phyloP scores from a whole-genome alignment of 768 basidiomycete genomes.

The Boletus pseudo-olivaceus region DNA sequence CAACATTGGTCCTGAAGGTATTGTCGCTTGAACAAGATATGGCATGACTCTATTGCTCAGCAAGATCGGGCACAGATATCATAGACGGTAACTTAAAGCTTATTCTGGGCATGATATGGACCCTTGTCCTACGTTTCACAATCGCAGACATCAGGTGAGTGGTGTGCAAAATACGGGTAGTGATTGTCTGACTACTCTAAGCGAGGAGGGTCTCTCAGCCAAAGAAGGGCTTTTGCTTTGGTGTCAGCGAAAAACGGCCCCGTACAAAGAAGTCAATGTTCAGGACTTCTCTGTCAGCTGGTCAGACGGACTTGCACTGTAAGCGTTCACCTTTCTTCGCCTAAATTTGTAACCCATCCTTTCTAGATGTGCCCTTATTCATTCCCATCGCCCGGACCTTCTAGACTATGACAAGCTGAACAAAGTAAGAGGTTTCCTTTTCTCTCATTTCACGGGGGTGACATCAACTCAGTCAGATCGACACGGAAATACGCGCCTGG shows the following conservation, averaged over 20 bases:
- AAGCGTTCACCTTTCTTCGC: slow-evolving; percentile 28
- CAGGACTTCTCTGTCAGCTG: slow-evolving; percentile 92
- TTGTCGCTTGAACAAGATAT: slow-evolving; percentile 1
- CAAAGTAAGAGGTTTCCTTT: slow-evolving; percentile 50
- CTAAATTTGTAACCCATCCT: slow-evolving; percentile 6
- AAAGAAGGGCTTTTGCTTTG: slow-evolving; percentile 96
- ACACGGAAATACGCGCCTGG: slow-evolving; percentile 79
- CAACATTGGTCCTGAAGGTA: slow-evolving; percentile 96
- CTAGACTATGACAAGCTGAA: slow-evolving; percentile 84
- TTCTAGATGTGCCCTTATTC: slow-evolving; percentile 90
- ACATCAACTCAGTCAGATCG: slow-evolving; percentile 55
- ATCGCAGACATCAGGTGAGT: slow-evolving; percentile 96
- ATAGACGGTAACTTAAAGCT: slow-evolving; percentile 99
- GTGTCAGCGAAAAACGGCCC: slow-evolving; percentile 95
- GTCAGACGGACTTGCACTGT: slow-evolving; percentile 95
- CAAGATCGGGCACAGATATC: slow-evolving; percentile 60
- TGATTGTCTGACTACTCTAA: slow-evolving; percentile 32
- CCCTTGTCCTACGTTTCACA: slow-evolving; percentile 92
- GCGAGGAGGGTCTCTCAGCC: slow-evolving; percentile 97
- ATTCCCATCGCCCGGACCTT: slow-evolving; percentile 94
- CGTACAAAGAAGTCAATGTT: slow-evolving; percentile 89
- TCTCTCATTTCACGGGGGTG: not conserved
- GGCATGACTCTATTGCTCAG: not conserved
- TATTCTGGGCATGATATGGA: slow-evolving; percentile 99
- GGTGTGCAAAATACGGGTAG: not conserved